Evolutionary conservation across 2,329 filamentous ascomycete species (phyloP), one percentile per base, ranked within the genome.

Genomic region (Talaromyces sp.): DNA sequence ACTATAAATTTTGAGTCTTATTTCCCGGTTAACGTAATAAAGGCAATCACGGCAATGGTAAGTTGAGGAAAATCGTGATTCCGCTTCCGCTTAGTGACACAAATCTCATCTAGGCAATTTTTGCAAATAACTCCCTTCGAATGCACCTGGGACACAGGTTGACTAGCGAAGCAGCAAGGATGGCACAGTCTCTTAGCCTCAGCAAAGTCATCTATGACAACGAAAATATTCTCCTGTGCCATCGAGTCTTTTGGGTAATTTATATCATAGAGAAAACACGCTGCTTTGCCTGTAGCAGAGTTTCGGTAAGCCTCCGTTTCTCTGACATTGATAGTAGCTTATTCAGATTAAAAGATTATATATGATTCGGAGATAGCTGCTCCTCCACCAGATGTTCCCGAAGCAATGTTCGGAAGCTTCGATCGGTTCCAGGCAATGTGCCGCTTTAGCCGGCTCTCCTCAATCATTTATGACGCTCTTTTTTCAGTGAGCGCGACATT

Each of bases 181-280:
- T 74, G 64, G 72, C 68, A 3, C 64, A 71, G 21, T 56, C 58
- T 0, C 63, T 73, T 9, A 65, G 69, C 2, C 73, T 70, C 56
- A 69, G 72, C 46, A 70, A 68, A 43, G 60, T 64, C 2, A 48
- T 59, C 32, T 29, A 29, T 29, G 57, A 53, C 27, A 43, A 19
- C n/a, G 38, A 14, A 12, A 19, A 43, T 19, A 51, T 51, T n/a
- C 58, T 54, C 14, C 27, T 56, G 29, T 58, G 61, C 19, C 61
- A 66, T 29, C 63, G 66, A 43, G 70, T 69, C 0, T 79, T 78
- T 58, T 79, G 75, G 75, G 71, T 75, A 0, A 65, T 77, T 11
- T 78, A 77, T 56, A 64, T 64, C 9, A 43, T 78, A 19, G 76
- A 79, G 54, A 77, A 78, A 56, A 65, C 67, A 7, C 60, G 62